Evolutionary conservation across 2,329 filamentous ascomycete genomes (phyloP).

Genomic region (Epichloe hybrida): DNA sequence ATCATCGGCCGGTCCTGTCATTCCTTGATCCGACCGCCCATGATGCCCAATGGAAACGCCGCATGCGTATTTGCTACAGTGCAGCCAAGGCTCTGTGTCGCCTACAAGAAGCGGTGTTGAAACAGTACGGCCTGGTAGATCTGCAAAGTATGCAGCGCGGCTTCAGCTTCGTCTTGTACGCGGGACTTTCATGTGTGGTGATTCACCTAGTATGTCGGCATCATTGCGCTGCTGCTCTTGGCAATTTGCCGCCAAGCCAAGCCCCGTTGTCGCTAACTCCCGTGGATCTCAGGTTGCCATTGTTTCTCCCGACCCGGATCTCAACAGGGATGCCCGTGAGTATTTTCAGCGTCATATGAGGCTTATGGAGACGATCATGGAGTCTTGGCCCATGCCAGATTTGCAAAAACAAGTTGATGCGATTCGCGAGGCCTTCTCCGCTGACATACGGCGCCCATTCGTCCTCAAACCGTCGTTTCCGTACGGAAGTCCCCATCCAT

Average conservation of each 20-base stretch:
- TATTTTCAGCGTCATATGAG: constrained; percentile 93
- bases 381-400: constrained; percentile 76
- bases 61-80: constrained; percentile 75
- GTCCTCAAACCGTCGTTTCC: constrained; percentile 80
- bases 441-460: constrained; percentile 72
- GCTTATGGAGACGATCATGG: constrained; percentile 73
- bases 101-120: constrained; percentile 70
- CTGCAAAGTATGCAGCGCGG: constrained; percentile 86
- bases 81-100: constrained; percentile 77
- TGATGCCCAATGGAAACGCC: constrained; percentile 71
- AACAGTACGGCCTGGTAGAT: constrained; percentile 63
- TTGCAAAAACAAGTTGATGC: constrained; percentile 83
- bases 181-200: constrained; percentile 80
- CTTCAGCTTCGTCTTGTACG: constrained; percentile 92
- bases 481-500: constrained; percentile 63
- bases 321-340: constrained; percentile 71
- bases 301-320: constrained; percentile 80
- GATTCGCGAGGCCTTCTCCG: constrained; percentile 81
- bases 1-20: constrained; percentile 74
- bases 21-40: constrained; percentile 58
- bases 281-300: constrained; percentile 56
- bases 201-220: constrained; percentile 67
- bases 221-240: background rate
- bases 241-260: constrained; percentile 1
- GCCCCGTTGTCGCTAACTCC: constrained; percentile 7